Percentiles rank a stretch among this genome's conserved stretches.
Evolutionary conservation across 1,284 basidiomycete species (phyloP).

Genomic region (Fistulina hepatica): DNA sequence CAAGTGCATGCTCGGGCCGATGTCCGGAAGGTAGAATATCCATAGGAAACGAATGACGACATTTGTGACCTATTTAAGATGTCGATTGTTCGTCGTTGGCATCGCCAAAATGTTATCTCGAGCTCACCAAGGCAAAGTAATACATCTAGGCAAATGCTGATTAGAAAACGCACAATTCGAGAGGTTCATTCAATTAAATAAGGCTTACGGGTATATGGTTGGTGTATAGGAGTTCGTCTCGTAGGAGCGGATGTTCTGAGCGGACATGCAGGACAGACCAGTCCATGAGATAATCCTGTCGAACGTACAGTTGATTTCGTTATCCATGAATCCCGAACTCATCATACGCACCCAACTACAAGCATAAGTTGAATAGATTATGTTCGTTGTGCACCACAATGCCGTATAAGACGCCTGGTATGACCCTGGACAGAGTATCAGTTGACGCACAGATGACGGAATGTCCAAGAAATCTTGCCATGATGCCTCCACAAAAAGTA

Average conservation of each 20-base stretch:
- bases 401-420: conserved; percentile 13
- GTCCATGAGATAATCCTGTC: conserved; percentile 72
- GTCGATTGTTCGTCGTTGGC: background rate
- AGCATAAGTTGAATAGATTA: conserved; percentile 61
- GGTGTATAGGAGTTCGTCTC: conserved; percentile 66
- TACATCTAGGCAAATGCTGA: background rate
- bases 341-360: conserved; percentile 57
- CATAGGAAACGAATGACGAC: conserved; percentile 71
- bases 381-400: conserved; percentile 54
- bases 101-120: background rate
- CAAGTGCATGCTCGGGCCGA: conserved; percentile 38
- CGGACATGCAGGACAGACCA: conserved; percentile 67
- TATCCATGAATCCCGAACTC: background rate
- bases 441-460: background rate
- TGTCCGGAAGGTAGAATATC: conserved; percentile 64
- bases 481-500: conserved; percentile 68
- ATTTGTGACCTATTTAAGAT: conserved; percentile 47
- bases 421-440: background rate
- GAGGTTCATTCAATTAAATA: background rate
- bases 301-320: conserved; percentile 4
- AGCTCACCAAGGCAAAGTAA: background rate
- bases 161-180: background rate
- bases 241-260: conserved; percentile 52
- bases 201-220: conserved; percentile 44
- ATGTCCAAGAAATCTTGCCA: conserved; percentile 30